Conservation (phyloP, 2,329 filamentous ascomycete genomes). For the Botryosphaeria dothidea region DNA sequence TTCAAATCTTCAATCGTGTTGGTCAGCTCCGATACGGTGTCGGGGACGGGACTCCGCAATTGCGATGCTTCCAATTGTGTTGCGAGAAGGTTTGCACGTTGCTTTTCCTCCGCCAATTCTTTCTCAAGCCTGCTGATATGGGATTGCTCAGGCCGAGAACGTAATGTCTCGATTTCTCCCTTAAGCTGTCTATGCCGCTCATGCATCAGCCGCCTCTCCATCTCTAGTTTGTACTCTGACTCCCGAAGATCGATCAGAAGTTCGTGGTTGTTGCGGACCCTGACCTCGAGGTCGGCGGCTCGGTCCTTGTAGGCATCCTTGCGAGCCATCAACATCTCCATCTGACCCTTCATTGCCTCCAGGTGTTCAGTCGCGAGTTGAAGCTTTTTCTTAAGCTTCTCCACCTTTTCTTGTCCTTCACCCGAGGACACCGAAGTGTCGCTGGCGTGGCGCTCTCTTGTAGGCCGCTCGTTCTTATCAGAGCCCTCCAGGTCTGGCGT, state of each 20-base stretch:
- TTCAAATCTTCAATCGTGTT: conserved; percentile 28
- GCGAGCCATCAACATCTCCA: conserved; percentile 7
- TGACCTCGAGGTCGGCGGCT: conserved; percentile 11
- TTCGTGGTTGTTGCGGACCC: conserved; percentile 11
- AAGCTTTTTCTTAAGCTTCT: conserved; percentile 25
- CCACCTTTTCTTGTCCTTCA: conserved; percentile 21
- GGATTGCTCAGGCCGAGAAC: conserved; percentile 24
- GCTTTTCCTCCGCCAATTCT: conserved; percentile 10
- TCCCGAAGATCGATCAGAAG: conserved; percentile 14
- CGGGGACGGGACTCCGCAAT: neutral
- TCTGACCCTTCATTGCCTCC: conserved; percentile 16
- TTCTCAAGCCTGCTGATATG: conserved; percentile 29
- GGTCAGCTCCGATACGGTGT: conserved; percentile 34
- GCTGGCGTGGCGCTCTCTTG: neutral
- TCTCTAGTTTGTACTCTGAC: conserved; percentile 14
- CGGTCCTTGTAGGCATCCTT: conserved; percentile 19
- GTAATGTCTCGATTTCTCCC: conserved; percentile 9
- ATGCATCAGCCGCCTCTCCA: conserved; percentile 1
- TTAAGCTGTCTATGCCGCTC: conserved; percentile 7
- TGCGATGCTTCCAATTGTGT: neutral
- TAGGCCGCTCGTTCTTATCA: neutral
- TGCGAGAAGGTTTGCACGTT: neutral
- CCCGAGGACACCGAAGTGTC: neutral
- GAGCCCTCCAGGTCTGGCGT: neutral
- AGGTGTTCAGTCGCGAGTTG: conserved; percentile 30